Evolutionary conservation across 1,284 basidiomycete species (phyloP), one percentile per base, ranked within the genome.

Genomic region (Trichosporon ovoides): DNA sequence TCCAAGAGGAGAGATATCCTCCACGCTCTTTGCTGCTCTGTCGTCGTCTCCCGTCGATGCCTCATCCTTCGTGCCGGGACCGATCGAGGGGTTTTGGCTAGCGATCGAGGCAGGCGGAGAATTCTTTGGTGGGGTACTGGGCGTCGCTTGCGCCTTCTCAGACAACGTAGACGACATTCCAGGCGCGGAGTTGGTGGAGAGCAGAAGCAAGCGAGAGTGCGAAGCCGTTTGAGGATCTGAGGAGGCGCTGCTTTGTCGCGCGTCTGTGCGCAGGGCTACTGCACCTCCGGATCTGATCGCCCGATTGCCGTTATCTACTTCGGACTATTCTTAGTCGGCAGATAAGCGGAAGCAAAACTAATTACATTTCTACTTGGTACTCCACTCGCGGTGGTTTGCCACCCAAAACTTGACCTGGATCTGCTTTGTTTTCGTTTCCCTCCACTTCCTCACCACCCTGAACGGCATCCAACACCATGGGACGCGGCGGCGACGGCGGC

Each of bases 401-500:
- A 53, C 37, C 52, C 18, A 34, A n/a, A 24, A 28, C n/a, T 11
- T 28, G 18, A 24, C 11, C 38, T 20, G 7, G 24, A 53, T 37
- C 11, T 28, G 16, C 11, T 35, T 37, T 52, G 33, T 52, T 52
- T 49, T 50, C 35, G 34, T 18, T 7, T 48, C 36, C 20, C 40
- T 19, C 33, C 19, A 14, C 46, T 36, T 31, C 38, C 34, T 34
- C 19, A 50, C 16, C 36, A 38, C 18, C 52, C 22, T 34, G 43
- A 9, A 37, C 24, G 28, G 28, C 28, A 31, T 9, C 6, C 57
- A 14, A 48, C 43, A 31, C 18, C 13, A 77, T 78, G 77, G 69
- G 68, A n/a, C 65, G 69, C 64, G 79, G 78, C 55, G 43, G 43
- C 28, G 78, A 75, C 89, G 89, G 88, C 66, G 91, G 90, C 72